Evolutionary conservation across 768 basidiomycete genomes (phyloP).

Genomic region (Tulasnella sp.): DNA sequence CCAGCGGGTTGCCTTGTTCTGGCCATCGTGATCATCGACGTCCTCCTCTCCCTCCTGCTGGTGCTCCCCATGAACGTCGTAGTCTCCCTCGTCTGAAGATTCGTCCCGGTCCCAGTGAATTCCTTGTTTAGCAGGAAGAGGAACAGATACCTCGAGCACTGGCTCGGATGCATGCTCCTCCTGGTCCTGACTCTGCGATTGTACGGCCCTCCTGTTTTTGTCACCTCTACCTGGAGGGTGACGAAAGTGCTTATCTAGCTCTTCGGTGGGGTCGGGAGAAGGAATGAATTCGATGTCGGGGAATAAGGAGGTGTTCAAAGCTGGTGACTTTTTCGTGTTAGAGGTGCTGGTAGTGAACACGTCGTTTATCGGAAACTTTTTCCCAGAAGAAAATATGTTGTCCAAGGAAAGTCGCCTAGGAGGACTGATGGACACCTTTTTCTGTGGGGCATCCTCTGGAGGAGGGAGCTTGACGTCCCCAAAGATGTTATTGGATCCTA

Average conservation of each 20-base stretch:
- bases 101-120: not conserved
- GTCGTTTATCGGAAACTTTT: not conserved
- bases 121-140: not conserved
- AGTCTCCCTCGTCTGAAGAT: not conserved
- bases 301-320: not conserved
- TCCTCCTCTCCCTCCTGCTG: constrained; percentile 20
- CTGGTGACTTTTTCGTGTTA: not conserved
- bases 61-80: constrained; percentile 2
- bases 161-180: too few species aligned
- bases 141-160: not conserved
- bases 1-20: constrained; percentile 14
- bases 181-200: too few species aligned
- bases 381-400: constrained; percentile 2
- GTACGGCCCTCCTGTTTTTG: too few species aligned
- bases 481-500: constrained; percentile 8
- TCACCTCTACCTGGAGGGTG: too few species aligned
- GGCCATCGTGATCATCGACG: constrained; percentile 21
- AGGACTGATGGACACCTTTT: not conserved
- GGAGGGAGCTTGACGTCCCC: not conserved
- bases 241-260: not conserved
- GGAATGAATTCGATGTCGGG: constrained; percentile 12
- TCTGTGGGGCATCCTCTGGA: not conserved
- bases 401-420: not conserved
- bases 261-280: constrained; percentile 9
- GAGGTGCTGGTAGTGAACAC: not conserved